Conservation (phyloP, 164 flowering plant species). For the Macadamia tetraphylla region DNA sequence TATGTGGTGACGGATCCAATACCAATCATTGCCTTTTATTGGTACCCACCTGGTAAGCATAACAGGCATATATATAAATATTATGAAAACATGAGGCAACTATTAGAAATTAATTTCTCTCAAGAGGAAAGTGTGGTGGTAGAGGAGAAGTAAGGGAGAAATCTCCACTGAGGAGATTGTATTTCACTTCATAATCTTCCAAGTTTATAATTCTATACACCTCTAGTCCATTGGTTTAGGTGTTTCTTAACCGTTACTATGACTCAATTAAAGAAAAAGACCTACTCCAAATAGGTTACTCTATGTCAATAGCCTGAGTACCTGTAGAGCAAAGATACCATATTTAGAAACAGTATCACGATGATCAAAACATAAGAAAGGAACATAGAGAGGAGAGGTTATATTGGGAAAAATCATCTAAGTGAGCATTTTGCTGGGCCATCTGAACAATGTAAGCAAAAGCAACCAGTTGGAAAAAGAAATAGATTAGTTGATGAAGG, state of each 20-base stretch:
- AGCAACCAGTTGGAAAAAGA: too few species aligned
- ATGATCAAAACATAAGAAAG: background rate
- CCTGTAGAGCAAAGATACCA: background rate
- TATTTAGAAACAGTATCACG: background rate
- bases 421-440: background rate
- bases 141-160: background rate
- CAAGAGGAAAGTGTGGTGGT: background rate
- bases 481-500: too few species aligned
- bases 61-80: background rate
- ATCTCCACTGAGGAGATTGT: background rate
- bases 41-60: slow-evolving; percentile 89
- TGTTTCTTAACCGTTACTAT: background rate
- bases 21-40: slow-evolving; percentile 94
- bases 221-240: background rate
- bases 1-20: slow-evolving; percentile 94
- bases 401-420: background rate
- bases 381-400: too few species aligned
- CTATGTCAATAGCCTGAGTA: background rate
- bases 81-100: background rate
- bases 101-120: background rate
- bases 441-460: too few species aligned
- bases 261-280: background rate
- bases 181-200: background rate
- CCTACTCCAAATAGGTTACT: background rate
- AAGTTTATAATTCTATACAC: background rate